phyloP scores from a whole-genome alignment of 2,329 filamentous ascomycete genomes.

The Diaporthe velutina region DNA sequence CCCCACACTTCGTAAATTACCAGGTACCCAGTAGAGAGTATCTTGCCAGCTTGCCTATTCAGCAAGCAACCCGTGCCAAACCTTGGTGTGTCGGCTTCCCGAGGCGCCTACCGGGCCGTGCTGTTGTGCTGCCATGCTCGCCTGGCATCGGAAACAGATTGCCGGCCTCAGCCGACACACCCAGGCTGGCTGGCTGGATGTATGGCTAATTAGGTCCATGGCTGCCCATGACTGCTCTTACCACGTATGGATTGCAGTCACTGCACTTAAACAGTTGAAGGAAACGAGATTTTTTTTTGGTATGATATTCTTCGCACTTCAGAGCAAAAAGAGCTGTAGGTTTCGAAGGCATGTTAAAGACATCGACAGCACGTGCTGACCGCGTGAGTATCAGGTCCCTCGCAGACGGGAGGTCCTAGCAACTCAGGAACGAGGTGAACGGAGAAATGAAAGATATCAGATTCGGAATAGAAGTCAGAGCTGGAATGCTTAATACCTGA shows the following conservation, averaged over 20 bases:
- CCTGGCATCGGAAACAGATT: background rate
- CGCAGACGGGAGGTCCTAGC: background rate
- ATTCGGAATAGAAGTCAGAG: background rate
- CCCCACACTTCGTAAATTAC: background rate
- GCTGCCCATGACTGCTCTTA: background rate
- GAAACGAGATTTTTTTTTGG: background rate
- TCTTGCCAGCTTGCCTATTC: background rate
- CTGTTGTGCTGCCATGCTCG: conserved; percentile 5
- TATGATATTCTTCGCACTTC: background rate
- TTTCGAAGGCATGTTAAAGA: background rate
- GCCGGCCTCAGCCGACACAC: conserved; percentile 1
- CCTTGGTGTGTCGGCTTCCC: conserved; percentile 24
- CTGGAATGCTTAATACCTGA: background rate
- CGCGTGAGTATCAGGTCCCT: background rate
- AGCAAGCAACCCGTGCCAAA: conserved; percentile 9
- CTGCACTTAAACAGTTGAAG: background rate
- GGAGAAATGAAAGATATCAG: background rate
- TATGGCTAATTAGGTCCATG: background rate
- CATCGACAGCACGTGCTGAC: background rate
- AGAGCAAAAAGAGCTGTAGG: background rate
- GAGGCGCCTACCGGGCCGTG: conserved; percentile 21
- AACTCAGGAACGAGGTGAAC: background rate
- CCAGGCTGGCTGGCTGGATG: background rate
- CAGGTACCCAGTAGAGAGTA: background rate
- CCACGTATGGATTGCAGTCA: conserved; percentile 13